Base-by-base conservation (phyloP, 352 stramenopile species). In the Pythium diclinum region DNA sequence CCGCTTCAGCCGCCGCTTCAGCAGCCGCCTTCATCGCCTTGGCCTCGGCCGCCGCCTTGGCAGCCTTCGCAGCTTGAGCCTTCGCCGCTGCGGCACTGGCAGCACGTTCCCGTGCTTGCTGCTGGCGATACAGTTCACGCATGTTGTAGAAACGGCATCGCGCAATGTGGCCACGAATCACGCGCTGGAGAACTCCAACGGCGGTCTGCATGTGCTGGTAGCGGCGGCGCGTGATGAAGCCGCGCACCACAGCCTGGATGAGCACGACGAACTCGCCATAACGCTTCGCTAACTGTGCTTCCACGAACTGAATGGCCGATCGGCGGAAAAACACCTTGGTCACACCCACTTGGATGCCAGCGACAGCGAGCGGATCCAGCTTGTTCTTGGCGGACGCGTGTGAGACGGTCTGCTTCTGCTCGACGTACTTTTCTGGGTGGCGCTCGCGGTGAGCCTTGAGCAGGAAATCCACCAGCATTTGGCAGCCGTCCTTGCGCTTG, bases 251-350 rank as follows among this genome's bases (percentile, higher is more conserved):
- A 49, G 84, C 72, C 44, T 95, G 86, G 49, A 95, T 95, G 14
- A 95, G 75, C 38, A 95, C 83, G 36, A 95, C 85, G 38, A 95
- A 92, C 57, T 95, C 86, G 47, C 81, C 84, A 34, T 95, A 92
- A 5, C 86, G 82, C 67, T 95, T 95, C 14, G 86, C 84, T 9
- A 95, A 71, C 66, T 95, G 86, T 11, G 82, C 86, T 65, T 95
- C 86, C 11, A 92, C 86, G 28, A 91, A 93, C 68, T 95, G 86
- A 61, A 95, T 95, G 1, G 83, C 84, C 8, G 82, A 83, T 6
- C 86, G 83, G 34, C 86, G 86, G 69, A 95, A 95, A 53, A 95
- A 95, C 32, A 95, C 83, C 28, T 83, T 82, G 17, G 83, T 90
- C 14, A 86, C 68, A 67, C 86, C 86, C 23, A 95, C 83, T 75